Conservation (phyloP, 192 early-diverging fungal genomes). For the Coemansia sp. region DNA sequence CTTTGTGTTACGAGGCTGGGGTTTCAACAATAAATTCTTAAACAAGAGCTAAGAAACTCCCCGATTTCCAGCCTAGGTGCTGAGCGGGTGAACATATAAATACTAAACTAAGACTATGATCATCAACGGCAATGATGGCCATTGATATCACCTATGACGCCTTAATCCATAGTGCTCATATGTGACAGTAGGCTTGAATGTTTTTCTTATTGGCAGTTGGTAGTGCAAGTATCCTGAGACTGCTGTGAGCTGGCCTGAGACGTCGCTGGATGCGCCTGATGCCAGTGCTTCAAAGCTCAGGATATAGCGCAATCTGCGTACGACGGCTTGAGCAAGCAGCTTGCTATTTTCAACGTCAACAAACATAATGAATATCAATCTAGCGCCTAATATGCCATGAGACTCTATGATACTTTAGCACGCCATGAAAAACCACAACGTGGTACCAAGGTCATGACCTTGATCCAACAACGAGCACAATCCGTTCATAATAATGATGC, state of each 20-base stretch:
- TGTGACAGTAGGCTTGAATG: constrained; percentile 30
- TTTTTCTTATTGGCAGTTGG: constrained; percentile 16
- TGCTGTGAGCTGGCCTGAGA: constrained; percentile 46
- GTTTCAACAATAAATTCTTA: too few relatives aligned
- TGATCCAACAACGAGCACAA: constrained; percentile 36
- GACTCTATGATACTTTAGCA: constrained; percentile 35
- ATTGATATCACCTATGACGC: too few relatives aligned
- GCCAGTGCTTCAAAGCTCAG: constrained; percentile 33
- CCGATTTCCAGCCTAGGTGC: too few relatives aligned
- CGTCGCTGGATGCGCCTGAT: constrained; percentile 38
- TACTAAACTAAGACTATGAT: too few relatives aligned
- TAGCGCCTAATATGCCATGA: neutral
- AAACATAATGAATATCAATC: constrained; percentile 23
- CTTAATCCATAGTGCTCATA: too few relatives aligned
- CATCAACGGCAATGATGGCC: too few relatives aligned
- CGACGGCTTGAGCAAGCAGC: constrained; percentile 15
- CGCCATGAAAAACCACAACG: constrained; percentile 11
- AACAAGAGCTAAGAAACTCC: too few relatives aligned
- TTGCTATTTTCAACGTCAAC: constrained; percentile 30
- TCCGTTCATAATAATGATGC: constrained; percentile 28
- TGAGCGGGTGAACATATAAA: too few relatives aligned
- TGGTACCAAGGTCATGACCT: constrained; percentile 9
- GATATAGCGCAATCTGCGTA: constrained; percentile 29
- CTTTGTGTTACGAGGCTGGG: too few relatives aligned
- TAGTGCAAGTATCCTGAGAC: constrained; percentile 37